Base-by-base conservation (phyloP, 768 basidiomycete genomes). In the Auriculariales sp. region DNA sequence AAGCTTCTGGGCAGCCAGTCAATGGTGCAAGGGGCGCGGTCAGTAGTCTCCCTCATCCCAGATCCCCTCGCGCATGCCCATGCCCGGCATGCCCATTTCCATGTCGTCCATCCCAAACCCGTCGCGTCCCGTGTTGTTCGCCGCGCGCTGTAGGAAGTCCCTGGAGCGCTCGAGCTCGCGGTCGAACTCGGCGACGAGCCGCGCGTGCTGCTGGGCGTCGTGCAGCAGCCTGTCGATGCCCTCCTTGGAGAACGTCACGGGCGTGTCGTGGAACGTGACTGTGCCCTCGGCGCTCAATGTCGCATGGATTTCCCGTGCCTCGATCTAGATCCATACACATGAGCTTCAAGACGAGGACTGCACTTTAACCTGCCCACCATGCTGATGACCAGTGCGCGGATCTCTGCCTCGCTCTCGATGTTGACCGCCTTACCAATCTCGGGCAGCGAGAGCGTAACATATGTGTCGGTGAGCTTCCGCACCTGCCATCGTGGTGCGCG, bases 391-490 rank as follows among this genome's bases (percentile, higher is more conserved):
- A 87, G 58, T 68, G 57, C 75, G 67, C 10, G 69, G 67, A 52
- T 47, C 9, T 52, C 36, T 9, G 48, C 30, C 24, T 58, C 58
- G 28, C 55, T 56, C 6, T 25, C 33, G 17, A 69, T 61, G 2
- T 64, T 68, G 27, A 72, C 55, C 2, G 62, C 57, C 14, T 68
- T 70, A 2, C 74, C 81, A 46, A 93, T 87, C 54, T 91, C 85
- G 0, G 71, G 63, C 6, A 92, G 64, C 30, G 80, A 74, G 14
- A 90, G 75, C 0, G 84, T 87, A 33, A 89, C 71, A 57, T 90
- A 94, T 2, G 90, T 90, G 47, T 75, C 75, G 0, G 83, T 91
- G 50, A 92, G 75, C 60, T 79, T 83, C 63, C 78, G 79, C 56
- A 92, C 75, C 45, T 77, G 68, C 79, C 89, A 90, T 17, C 83